phyloP scores from a whole-genome alignment of 2,329 filamentous ascomycete species.

The Fusarium sp. region DNA sequence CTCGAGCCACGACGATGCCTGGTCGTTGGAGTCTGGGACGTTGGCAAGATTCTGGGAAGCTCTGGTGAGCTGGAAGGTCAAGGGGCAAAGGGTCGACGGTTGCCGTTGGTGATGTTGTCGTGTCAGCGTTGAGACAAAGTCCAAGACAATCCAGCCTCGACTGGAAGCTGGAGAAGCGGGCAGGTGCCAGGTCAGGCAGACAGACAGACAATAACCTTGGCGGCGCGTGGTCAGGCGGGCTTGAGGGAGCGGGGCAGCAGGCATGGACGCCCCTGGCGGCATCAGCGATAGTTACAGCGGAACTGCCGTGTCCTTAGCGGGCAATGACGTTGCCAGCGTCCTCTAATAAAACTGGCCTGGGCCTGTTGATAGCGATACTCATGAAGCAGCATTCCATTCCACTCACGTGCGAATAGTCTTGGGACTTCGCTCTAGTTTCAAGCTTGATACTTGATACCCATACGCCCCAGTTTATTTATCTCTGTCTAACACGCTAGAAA shows the following conservation, averaged over 20 bases:
- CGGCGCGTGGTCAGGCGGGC: constrained; percentile 35
- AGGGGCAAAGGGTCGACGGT: constrained; percentile 9
- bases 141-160: background rate
- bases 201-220: constrained; percentile 17
- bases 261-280: background rate
- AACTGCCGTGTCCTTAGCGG: constrained; percentile 6
- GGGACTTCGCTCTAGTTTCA: too few species aligned
- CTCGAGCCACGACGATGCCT: constrained; percentile 11
- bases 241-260: constrained; percentile 23
- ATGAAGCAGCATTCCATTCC: background rate
- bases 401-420: background rate
- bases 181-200: constrained; percentile 2
- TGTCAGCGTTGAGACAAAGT: constrained; percentile 35
- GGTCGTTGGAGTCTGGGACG: constrained; percentile 5
- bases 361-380: too few species aligned
- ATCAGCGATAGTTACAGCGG: constrained; percentile 5
- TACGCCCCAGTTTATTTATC: too few species aligned
- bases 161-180: background rate
- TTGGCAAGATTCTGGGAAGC: background rate
- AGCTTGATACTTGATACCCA: too few species aligned
- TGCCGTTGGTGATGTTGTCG: constrained; percentile 33
- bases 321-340: constrained; percentile 27
- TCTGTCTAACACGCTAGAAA: too few species aligned
- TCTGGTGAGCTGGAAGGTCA: background rate
- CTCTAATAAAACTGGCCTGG: background rate